phyloP scores from a whole-genome alignment of 345 rosid genomes.

The Arabidopsis arenosa region DNA sequence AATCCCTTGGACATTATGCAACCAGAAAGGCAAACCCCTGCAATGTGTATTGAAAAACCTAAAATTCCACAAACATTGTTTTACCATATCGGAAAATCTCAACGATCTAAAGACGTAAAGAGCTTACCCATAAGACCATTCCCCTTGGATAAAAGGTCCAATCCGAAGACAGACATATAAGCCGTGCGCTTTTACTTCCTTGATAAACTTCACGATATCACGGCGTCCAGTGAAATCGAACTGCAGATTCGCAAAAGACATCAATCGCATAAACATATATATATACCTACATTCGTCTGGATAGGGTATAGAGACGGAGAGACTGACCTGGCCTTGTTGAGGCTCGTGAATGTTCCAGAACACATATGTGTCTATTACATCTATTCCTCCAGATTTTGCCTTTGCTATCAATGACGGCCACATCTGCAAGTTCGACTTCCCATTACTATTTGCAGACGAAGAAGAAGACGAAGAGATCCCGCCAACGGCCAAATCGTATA shows the following conservation, averaged over 20 bases:
- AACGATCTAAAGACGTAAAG: background rate
- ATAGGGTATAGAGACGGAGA: background rate
- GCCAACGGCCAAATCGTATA: slow-evolving; percentile 18
- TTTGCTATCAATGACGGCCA: slow-evolving; percentile 81
- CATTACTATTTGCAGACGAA: slow-evolving; percentile 28
- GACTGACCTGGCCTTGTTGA: slow-evolving; percentile 67
- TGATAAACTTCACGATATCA: slow-evolving; percentile 71
- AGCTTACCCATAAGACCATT: slow-evolving; percentile 84
- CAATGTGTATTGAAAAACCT: background rate
- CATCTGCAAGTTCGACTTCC: slow-evolving; percentile 61
- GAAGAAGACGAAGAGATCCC: slow-evolving; percentile 24
- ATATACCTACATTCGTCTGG: background rate
- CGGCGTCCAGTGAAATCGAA: slow-evolving; percentile 76
- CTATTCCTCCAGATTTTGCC: slow-evolving; percentile 84
- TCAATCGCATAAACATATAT: background rate
- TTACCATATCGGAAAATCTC: background rate
- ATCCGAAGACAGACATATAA: slow-evolving; percentile 76
- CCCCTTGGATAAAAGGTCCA: slow-evolving; percentile 80
- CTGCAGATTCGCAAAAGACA: slow-evolving; percentile 45
- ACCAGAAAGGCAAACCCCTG: slow-evolving; percentile 87
- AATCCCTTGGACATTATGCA: slow-evolving; percentile 73
- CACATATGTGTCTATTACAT: slow-evolving; percentile 86
- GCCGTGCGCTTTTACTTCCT: slow-evolving; percentile 66
- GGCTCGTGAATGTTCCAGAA: slow-evolving; percentile 95
- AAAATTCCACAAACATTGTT: background rate